Base-by-base conservation (phyloP, 768 basidiomycete genomes). In the Macrolepiota fuliginosa region DNA sequence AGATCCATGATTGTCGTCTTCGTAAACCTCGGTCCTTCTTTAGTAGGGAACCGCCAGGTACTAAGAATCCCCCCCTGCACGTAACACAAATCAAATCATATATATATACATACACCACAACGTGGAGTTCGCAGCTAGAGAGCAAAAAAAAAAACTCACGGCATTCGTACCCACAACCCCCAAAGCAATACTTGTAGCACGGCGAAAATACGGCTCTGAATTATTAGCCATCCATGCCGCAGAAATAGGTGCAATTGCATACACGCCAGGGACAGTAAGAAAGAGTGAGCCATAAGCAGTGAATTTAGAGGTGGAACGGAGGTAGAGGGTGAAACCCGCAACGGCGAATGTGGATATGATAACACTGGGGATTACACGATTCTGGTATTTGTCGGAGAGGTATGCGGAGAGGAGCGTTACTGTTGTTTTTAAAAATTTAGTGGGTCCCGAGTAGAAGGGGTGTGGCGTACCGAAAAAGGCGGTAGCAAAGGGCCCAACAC, bases 21-120 rank as follows among this genome's bases (percentile, higher is more conserved):
- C 27, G 60, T 73, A 62, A 74, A 77, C 13, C 66, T 69, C 5
- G 76, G 76, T 2, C 74, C 74, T 63, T 76, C 74, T 7, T 72
- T 76, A 0, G 75, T 73, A 22, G 77, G 77, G 67, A 73, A 76
- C 6, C 72, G 65, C 77, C 76, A 78, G 4, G 77, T 77, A 61
- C 76, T 77, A 29, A 75, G 65, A 25, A 77, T 76, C 27, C 77
- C 76, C 19, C 76, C 76, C 75, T 77, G 39, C 12, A 32, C 22
- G 9, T 15, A 62, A 19, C n/a, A 46, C 15, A 36, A 24, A 19
- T 29, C 25, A 3, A 4, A 39, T 19, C n/a, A n/a, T n/a, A n/a
- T n/a, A n/a, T n/a, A n/a, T n/a, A n/a, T n/a, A n/a, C n/a, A n/a
- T n/a, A n/a, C n/a, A n/a, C n/a, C n/a, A n/a, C n/a, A n/a, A n/a